These are phyloP conservation scores for Penicillium flavigenum DNA, from an alignment of 495 filamentous ascomycete species.

Conservation along the genomic window DNA sequence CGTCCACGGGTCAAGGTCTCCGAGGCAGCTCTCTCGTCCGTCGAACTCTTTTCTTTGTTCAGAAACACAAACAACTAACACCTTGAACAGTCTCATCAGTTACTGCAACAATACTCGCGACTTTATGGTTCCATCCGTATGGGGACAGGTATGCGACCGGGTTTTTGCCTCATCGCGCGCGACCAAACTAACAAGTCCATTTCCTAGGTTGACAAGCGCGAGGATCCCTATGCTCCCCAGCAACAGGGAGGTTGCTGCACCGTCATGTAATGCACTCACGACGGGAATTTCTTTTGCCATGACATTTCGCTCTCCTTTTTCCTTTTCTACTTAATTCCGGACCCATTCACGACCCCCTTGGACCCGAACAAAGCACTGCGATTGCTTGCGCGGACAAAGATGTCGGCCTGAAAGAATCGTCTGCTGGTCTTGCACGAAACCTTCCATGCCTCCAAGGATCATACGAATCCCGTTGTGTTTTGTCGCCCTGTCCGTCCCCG, in stretches of 20 bases:
- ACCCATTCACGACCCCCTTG: constrained; percentile 24
- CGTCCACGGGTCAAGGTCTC: constrained; percentile 93
- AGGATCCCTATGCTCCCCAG: constrained; percentile 95
- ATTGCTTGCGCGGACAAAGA: constrained; percentile 24
- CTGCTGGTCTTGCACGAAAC: constrained; percentile 49
- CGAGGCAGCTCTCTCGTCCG: constrained; percentile 88
- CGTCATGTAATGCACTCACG: constrained; percentile 72
- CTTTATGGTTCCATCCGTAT: constrained; percentile 97
- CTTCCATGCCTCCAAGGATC: constrained; percentile 17
- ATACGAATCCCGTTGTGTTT: constrained; percentile 13
- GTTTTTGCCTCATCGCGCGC: constrained; percentile 12
- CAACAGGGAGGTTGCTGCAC: constrained; percentile 87
- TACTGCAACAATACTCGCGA: constrained; percentile 97
- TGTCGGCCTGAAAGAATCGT: constrained; percentile 28
- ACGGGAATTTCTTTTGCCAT: constrained; percentile 34
- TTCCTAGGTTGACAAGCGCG: constrained; percentile 73
- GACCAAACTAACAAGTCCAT: constrained; percentile 20
- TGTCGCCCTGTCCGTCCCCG: constrained; percentile 28
- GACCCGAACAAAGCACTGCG: constrained; percentile 17
- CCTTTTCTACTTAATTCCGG: constrained; percentile 26
- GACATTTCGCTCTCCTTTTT: constrained; percentile 32
- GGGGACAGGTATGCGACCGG: constrained; percentile 73
- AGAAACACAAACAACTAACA: neutral
- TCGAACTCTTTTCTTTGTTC: constrained; percentile 15
- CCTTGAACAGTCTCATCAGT: constrained; percentile 72